Conservation (phyloP, 1,284 basidiomycete genomes). For the Trichosporon ovoides region DNA sequence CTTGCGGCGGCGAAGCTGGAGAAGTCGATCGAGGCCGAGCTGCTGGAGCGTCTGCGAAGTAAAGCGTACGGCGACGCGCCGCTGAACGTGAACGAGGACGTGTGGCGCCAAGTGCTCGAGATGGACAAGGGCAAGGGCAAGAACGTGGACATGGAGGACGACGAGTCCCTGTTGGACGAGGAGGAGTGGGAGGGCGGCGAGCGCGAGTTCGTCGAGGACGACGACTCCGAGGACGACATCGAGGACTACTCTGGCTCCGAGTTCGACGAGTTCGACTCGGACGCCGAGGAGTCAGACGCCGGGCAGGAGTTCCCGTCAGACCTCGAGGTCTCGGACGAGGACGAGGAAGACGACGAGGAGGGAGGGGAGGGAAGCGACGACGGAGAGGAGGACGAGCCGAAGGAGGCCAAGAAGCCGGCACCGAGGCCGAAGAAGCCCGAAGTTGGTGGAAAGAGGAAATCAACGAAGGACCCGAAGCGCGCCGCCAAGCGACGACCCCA, state of each 20-base stretch:
- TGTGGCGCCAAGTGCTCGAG: constrained; percentile 88
- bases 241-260: constrained; percentile 57
- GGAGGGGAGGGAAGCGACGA: constrained; percentile 44
- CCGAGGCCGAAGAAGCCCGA: constrained; percentile 20
- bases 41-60: constrained; percentile 87
- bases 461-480: constrained; percentile 54
- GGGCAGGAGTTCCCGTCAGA: constrained; percentile 44
- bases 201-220: constrained; percentile 79
- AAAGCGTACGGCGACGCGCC: constrained; percentile 98
- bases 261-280: constrained; percentile 47
- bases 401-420: constrained; percentile 17
- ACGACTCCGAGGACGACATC: constrained; percentile 55
- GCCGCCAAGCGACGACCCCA: constrained; percentile 57
- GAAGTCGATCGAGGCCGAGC: constrained; percentile 90
- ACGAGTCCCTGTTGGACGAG: constrained; percentile 57
- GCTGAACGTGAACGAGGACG: constrained; percentile 94
- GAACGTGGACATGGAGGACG: constrained; percentile 55
- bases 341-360: constrained; percentile 41
- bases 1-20: constrained; percentile 90
- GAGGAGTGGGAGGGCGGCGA: constrained; percentile 53
- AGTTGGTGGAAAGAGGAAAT: constrained; percentile 44
- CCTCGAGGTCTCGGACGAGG: constrained; percentile 44
- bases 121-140: constrained; percentile 56
- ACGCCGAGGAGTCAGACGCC: constrained; percentile 27
- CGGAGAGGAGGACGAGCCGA: constrained; percentile 35